Evolutionary conservation across 2,329 filamentous ascomycete genomes (phyloP), one percentile per base, ranked within the genome.

Genomic region (Aspergillus udagawae): DNA sequence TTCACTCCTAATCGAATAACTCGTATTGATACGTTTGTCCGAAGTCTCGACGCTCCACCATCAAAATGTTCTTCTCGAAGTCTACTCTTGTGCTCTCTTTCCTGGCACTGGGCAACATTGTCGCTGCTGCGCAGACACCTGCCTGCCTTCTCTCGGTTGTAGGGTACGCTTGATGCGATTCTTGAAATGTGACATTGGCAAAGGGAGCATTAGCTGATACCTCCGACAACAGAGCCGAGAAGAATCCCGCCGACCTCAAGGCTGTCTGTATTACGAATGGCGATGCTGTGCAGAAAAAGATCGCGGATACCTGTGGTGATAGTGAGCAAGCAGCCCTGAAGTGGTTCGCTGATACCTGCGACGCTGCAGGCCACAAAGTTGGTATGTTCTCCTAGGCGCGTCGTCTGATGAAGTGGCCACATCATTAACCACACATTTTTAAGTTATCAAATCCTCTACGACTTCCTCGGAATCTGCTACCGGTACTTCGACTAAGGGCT

Each of bases 131-230:
- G n/a, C 65, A 73, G 52, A 76, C 80, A 49, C 80, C 80, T 28
- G 78, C 78, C 54, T 83, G 81, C 68, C 71, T 83, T 49, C 71
- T 83, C 48, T 73, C 71, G 45, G 80, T 78, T 41, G 73, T 83
- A 62, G 80, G 80, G 80, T 82, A 75, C 61, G 76, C 56, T 47
- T 28, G 32, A 50, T 17, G 2, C 20, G 27, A 5, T 45, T 28
- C 10, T 14, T 14, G 27, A 51, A 45, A 44, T 17, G 3, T 23
- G 41, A 57, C 48, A 51, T 35, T 29, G 23, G 20, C 17, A 49
- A 50, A n/a, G 29, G 17, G 44, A 61, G 21, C 38, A 6, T 52
- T 32, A 59, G 53, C 65, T 74, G 56, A 72, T 60, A 48, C 12
- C 52, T 47, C 29, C 14, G 29, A 8, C n/a, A 56, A 56, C 47